Evolutionary conservation across 1,139 yeast species (phyloP).

Genomic region (Torulaspora pretoriensis): DNA sequence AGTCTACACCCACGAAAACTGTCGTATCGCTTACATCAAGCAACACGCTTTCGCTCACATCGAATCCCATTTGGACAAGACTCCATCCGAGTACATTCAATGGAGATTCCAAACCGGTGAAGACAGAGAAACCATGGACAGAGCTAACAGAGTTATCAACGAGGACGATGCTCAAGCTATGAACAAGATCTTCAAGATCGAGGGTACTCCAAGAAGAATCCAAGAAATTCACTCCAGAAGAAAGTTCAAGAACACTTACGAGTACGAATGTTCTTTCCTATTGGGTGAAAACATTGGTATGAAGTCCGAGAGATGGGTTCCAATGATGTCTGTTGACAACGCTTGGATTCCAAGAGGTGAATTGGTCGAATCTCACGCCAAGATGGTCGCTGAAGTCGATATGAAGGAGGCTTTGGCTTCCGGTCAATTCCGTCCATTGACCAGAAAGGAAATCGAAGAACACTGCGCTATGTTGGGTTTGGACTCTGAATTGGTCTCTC

Average conservation of each 20-base stretch:
- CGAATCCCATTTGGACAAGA: conserved; percentile 97
- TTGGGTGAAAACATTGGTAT: conserved; percentile 98
- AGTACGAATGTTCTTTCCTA: conserved; percentile 95
- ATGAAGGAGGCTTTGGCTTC: conserved; percentile 99
- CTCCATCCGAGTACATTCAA: conserved; percentile 99
- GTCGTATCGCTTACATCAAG: conserved; percentile 99
- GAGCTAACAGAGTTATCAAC: conserved; percentile 98
- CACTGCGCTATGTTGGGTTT: conserved; percentile 98
- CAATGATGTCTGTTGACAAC: conserved; percentile 99
- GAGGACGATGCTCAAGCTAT: conserved; percentile 96
- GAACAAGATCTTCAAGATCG: conserved; percentile 99
- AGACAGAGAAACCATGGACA: conserved; percentile 99
- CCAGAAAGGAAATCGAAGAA: conserved; percentile 98
- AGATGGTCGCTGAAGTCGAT: conserved; percentile 99
- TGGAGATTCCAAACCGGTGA: conserved; percentile 99
- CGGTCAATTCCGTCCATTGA: conserved; percentile 99
- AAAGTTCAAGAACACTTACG: conserved; percentile 99
- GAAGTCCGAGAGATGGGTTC: conserved; percentile 99
- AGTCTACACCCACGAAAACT: conserved; percentile 98
- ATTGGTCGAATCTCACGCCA: conserved; percentile 95
- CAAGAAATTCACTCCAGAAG: conserved; percentile 94
- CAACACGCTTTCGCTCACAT: conserved; percentile 99
- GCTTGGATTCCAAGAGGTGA: conserved; percentile 99
- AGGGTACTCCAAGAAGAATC: conserved; percentile 97
- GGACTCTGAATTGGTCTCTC: conserved; percentile 98